Base-by-base conservation (phyloP, 768 basidiomycete genomes). In the Suillus fuscotomentosus region DNA sequence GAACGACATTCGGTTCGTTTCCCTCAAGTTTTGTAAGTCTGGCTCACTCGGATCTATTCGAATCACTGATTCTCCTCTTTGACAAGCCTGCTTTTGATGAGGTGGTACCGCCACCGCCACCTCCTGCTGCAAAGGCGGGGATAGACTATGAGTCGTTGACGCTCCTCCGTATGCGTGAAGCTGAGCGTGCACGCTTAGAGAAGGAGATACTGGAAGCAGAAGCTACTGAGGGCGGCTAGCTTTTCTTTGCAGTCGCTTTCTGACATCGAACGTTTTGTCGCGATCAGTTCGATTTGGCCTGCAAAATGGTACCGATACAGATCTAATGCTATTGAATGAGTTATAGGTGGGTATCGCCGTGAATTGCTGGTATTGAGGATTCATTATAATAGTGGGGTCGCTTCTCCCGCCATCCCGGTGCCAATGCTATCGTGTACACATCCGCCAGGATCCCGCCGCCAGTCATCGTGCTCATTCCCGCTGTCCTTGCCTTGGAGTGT, bases 141-240 rank as follows among this genome's bases (percentile, higher is more conserved):
- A 68, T 94, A 56, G 90, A 94, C 72, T 95, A 89, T 63, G 93
- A 94, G 75, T 86, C 88, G 3, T 71, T 94, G 65, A 94, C 91
- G 1, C 80, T 95, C 42, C 84, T 94, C 82, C 85, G 92, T 5
- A 79, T 95, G 72, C 82, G 92, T 42, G 90, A 94, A 70, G 91
- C 92, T 0, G 93, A 94, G 73, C 82, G 89, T 45, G 89, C 87
- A 66, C 80, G 89, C 51, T 72, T 95, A 31, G 93, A 94, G 72
- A 80, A 84, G 64, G 91, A 93, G 73, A 92, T 93, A 67, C 74
- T 85, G 47, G 90, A 91, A 71, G 83, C 84, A 61, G 91, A 93
- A 68, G 86, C 83, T 5, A 75, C 74, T 41, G 83, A 83, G 64
- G 50, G 65, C 11, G 10, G 41, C 3, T 59, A 59, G 17, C 10